Percentiles rank a stretch among this genome's conserved stretches.
Conservation (phyloP, 345 rosid genomes). For the Physaria fendleri region DNA sequence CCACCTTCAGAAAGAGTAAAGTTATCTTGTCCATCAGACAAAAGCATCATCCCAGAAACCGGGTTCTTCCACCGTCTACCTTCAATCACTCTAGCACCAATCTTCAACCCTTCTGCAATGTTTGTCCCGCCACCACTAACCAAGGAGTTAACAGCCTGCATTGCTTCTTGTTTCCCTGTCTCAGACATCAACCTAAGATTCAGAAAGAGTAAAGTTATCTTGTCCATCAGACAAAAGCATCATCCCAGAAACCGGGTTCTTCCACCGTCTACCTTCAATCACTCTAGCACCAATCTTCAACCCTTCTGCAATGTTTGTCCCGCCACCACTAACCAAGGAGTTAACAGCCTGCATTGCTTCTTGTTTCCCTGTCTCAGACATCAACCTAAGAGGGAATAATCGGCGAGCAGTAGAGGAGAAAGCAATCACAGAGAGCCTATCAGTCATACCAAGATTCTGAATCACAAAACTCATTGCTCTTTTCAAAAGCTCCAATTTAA, state of each 20-base stretch:
- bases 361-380: constrained; percentile 68
- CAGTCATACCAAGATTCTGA: constrained; percentile 79
- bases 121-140: constrained; percentile 77
- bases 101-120: constrained; percentile 78
- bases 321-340: constrained; percentile 63
- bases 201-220: constrained; percentile 53
- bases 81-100: constrained; percentile 67
- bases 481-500: constrained; percentile 72
- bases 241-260: constrained; percentile 74
- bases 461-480: constrained; percentile 84
- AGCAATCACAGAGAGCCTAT: constrained; percentile 79
- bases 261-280: constrained; percentile 59
- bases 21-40: constrained; percentile 90
- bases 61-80: constrained; percentile 76
- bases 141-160: constrained; percentile 70
- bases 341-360: constrained; percentile 70
- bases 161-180: constrained; percentile 59
- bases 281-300: constrained; percentile 74
- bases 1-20: constrained; percentile 37
- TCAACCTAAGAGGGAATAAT: constrained; percentile 63
- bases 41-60: constrained; percentile 67
- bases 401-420: constrained; percentile 81
- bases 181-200: too few relatives aligned
- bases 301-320: constrained; percentile 92
- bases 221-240: constrained; percentile 88